Base-by-base conservation (phyloP, 1,139 yeast genomes). In the Zygoascus meyerae region DNA sequence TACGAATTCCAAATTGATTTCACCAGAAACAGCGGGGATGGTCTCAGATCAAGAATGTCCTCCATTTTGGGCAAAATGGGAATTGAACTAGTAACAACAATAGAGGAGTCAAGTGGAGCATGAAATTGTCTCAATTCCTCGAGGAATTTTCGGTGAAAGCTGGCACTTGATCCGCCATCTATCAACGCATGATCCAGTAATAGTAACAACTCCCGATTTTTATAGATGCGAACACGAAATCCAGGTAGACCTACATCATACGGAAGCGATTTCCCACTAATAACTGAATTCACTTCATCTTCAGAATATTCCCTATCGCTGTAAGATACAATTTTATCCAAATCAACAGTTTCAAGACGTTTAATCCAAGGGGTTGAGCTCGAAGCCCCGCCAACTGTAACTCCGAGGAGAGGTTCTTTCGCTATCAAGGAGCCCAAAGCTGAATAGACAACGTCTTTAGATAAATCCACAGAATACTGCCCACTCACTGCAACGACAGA, bases 131-230 rank as follows among this genome's bases (percentile, higher is more conserved):
- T 16, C n/a, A 53, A 29, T 18, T 48, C 52, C 5, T 31, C 21
- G n/a, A 54, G 34, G 30, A 56, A 43, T 26, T 49, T 43, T 32
- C 44, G 31, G 37, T 55, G 59, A 42, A 56, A 53, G 15, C 41
- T 29, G 14, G 50, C 45, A 1, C 58, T 57, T 10, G 55, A 51
- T 12, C 51, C 49, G 17, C 57, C 59, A 38, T 56, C 60, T 40
- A 49, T 41, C 10, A 40, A 30, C 2, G 52, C 31, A 42, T 56
- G 60, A 42, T 56, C 60, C 44, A 48, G 55, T 8, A 45, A 52
- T 50, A 51, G 53, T 31, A 53, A 53, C 15, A 52, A 47, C 41
- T 40, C 46, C 5, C 35, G 16, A 12, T 36, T 37, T 1, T 47
- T 45, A 15, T 53, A 18, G 3, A 55, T 45, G 17, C 48, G 43